phyloP scores from a whole-genome alignment of 139 green algal species.

The Spirogloea muscicola region DNA sequence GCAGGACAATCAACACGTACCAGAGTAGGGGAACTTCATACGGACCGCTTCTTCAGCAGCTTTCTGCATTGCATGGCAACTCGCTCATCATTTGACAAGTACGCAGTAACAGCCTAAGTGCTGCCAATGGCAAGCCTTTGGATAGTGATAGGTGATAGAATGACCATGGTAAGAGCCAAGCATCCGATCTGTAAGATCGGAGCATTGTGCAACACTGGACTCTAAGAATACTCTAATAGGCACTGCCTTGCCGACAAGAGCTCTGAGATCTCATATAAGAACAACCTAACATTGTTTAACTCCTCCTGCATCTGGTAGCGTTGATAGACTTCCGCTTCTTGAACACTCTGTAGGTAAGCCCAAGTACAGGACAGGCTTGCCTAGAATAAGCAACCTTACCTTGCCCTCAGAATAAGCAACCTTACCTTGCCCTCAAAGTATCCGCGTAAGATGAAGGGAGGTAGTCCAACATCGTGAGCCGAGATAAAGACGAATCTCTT shows the following conservation, averaged over 20 bases:
- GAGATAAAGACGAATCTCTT: constrained; percentile 53
- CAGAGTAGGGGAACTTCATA: constrained; percentile 28
- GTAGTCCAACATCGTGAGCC: constrained; percentile 46
- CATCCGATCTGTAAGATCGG: neutral
- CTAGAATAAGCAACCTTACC: constrained; percentile 4
- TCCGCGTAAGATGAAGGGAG: constrained; percentile 40
- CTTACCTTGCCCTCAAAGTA: constrained; percentile 51
- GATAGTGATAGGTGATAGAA: neutral
- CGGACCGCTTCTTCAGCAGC: constrained; percentile 31
- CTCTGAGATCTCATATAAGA: neutral
- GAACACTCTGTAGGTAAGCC: too few relatives aligned
- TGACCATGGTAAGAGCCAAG: neutral
- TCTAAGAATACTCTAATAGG: neutral
- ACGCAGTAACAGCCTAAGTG: neutral
- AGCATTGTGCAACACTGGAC: neutral
- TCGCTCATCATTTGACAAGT: neutral
- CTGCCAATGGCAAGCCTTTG: neutral
- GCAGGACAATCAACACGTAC: neutral
- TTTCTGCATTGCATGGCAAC: neutral
- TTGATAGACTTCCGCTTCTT: too few relatives aligned
- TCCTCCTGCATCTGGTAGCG: too few relatives aligned
- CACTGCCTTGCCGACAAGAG: neutral
- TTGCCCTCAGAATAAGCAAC: constrained; percentile 14
- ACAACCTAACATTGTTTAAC: too few relatives aligned
- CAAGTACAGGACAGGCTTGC: too few relatives aligned